A percentile compares a stretch with the other conserved stretches of the same genome.
phyloP scores from a whole-genome alignment of 73 alveolate species.

The Symbiodinium natans region DNA sequence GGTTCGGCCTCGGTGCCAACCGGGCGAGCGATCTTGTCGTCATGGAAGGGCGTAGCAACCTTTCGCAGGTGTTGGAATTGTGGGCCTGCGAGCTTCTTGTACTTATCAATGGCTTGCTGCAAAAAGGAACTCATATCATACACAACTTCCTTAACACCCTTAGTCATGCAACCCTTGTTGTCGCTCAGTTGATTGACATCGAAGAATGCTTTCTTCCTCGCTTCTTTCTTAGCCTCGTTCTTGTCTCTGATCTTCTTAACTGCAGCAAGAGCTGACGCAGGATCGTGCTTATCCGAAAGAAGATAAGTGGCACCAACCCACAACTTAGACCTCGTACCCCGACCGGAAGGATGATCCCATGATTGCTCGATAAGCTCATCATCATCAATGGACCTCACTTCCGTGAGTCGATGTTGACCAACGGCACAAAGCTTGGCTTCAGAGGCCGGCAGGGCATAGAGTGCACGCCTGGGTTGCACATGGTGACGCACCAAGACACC shows the following conservation, averaged over 20 bases:
- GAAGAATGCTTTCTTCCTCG: too few species aligned
- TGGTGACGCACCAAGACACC: not conserved
- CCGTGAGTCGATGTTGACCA: not conserved
- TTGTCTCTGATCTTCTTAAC: not conserved
- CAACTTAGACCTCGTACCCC: not conserved
- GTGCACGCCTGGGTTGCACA: not conserved
- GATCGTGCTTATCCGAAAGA: not conserved
- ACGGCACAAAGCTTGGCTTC: not conserved
- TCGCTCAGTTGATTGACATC: too few species aligned
- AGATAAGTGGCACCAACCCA: not conserved
- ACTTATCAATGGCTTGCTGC: too few species aligned
- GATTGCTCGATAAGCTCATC: not conserved
- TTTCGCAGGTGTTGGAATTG: too few species aligned
- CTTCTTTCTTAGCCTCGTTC: not conserved
- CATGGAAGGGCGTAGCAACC: too few species aligned
- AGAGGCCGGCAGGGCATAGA: not conserved
- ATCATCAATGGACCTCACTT: not conserved
- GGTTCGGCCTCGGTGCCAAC: not conserved
- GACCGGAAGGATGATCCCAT: not conserved
- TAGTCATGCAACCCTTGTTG: too few species aligned
- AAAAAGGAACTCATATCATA: too few species aligned
- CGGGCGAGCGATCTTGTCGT: slow-evolving; percentile 16
- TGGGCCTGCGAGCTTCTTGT: too few species aligned
- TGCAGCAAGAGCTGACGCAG: not conserved
- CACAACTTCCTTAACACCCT: not conserved